Evolutionary conservation across 257 asterid genomes (phyloP).

Genomic region (Petunia axillaris): DNA sequence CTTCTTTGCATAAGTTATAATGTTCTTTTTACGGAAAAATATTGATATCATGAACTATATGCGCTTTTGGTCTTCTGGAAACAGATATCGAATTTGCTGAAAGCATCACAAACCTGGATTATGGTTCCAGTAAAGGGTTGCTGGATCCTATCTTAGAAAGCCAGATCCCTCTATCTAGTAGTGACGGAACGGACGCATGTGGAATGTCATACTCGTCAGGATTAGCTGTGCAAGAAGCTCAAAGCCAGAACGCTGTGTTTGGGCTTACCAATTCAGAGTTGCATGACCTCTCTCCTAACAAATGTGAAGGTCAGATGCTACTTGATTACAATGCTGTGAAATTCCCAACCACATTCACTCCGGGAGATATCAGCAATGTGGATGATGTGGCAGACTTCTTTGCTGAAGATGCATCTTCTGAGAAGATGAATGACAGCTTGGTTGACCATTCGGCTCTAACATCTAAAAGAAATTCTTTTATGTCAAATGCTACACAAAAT

Average conservation of each 20-base stretch:
- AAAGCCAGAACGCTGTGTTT: slow-evolving; percentile 43
- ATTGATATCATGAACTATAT: background rate
- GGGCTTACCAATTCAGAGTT: slow-evolving; percentile 40
- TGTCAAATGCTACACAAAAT: slow-evolving; percentile 44
- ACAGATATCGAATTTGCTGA: slow-evolving; percentile 79
- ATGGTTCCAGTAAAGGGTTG: slow-evolving; percentile 61
- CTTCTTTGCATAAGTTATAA: background rate
- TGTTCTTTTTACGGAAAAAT: background rate
- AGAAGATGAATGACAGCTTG: slow-evolving; percentile 45
- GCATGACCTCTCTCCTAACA: slow-evolving; percentile 43
- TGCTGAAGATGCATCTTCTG: slow-evolving; percentile 49
- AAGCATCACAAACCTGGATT: slow-evolving; percentile 62
- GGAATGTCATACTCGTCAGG: slow-evolving; percentile 55
- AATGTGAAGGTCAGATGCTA: slow-evolving; percentile 39
- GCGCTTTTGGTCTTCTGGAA: slow-evolving; percentile 15
- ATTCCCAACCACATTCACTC: slow-evolving; percentile 48
- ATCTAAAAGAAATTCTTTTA: slow-evolving; percentile 36
- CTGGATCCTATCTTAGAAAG: slow-evolving; percentile 55
- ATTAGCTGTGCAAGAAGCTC: slow-evolving; percentile 44
- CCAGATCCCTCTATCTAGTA: slow-evolving; percentile 43
- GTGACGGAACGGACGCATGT: slow-evolving; percentile 41
- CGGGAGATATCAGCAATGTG: slow-evolving; percentile 52
- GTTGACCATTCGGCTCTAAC: slow-evolving; percentile 37
- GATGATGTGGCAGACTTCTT: slow-evolving; percentile 62
- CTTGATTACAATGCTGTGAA: slow-evolving; percentile 49